Evolutionary conservation across 148 eudicot genomes (phyloP).

Genomic region (Mesembryanthemum crystallinum): DNA sequence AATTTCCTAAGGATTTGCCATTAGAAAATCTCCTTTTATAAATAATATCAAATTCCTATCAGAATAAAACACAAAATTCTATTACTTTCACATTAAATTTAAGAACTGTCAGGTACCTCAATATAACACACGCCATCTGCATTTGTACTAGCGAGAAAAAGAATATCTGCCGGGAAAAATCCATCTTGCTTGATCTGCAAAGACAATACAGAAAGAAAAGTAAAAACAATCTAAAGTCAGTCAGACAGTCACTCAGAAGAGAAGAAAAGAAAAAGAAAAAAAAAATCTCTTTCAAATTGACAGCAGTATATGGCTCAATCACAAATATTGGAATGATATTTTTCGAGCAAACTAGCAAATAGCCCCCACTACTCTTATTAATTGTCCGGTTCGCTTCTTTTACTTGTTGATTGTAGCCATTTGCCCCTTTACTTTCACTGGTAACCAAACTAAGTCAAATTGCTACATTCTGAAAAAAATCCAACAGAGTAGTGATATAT

Average conservation of each 20-base stretch:
- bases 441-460: no score
- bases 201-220: conserved; percentile 10
- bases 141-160: conserved; percentile 90
- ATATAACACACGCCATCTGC: conserved; percentile 94
- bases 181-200: conserved; percentile 89
- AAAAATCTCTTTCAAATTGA: neutral
- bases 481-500: no score
- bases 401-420: no score
- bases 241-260: no score
- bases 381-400: no score
- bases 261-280: no score
- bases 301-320: neutral
- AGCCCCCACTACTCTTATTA: no score
- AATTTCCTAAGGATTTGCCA: neutral
- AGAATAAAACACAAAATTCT: neutral
- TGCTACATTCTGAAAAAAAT: no score
- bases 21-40: neutral
- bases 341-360: no score
- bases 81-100: neutral
- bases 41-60: neutral
- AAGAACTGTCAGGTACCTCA: conserved; percentile 49
- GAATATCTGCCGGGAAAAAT: conserved; percentile 87
- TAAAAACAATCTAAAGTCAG: conserved; percentile 5
- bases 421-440: no score
- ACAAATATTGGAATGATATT: no score